Conservation (phyloP, 1,139 yeast genomes). For the Candida sp. region DNA sequence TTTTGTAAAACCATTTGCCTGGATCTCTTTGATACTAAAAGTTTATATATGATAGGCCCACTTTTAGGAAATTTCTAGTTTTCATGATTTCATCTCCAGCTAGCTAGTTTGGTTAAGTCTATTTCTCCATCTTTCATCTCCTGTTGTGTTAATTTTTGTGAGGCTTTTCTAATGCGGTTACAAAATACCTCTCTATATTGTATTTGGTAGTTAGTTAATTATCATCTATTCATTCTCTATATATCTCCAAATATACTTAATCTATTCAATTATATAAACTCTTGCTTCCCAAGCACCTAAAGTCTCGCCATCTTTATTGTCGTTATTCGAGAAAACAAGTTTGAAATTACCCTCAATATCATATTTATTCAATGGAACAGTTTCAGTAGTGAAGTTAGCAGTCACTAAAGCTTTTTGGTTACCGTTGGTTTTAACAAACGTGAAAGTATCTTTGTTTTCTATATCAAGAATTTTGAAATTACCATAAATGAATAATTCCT, state of each 20-base stretch:
- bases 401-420: constrained; percentile 30
- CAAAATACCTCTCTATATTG: too few relatives aligned
- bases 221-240: too few relatives aligned
- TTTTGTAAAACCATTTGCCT: too few relatives aligned
- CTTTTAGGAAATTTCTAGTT: too few relatives aligned
- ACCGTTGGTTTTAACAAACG: constrained; percentile 28
- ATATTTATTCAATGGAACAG: constrained; percentile 23
- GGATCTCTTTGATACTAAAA: too few relatives aligned
- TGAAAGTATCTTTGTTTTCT: constrained; percentile 33
- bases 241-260: too few relatives aligned
- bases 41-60: too few relatives aligned
- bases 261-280: constrained; percentile 17
- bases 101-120: too few relatives aligned
- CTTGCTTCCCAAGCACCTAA: constrained; percentile 38
- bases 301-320: constrained; percentile 12
- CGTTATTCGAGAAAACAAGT: constrained; percentile 24
- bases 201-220: too few relatives aligned
- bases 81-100: too few relatives aligned
- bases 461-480: constrained; percentile 35
- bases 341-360: constrained; percentile 26
- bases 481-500: constrained; percentile 46
- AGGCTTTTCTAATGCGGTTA: background rate
- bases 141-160: too few relatives aligned
- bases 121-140: too few relatives aligned
- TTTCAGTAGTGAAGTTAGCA: constrained; percentile 39